phyloP scores from a whole-genome alignment of 768 basidiomycete species.

The Pholiota microspora region DNA sequence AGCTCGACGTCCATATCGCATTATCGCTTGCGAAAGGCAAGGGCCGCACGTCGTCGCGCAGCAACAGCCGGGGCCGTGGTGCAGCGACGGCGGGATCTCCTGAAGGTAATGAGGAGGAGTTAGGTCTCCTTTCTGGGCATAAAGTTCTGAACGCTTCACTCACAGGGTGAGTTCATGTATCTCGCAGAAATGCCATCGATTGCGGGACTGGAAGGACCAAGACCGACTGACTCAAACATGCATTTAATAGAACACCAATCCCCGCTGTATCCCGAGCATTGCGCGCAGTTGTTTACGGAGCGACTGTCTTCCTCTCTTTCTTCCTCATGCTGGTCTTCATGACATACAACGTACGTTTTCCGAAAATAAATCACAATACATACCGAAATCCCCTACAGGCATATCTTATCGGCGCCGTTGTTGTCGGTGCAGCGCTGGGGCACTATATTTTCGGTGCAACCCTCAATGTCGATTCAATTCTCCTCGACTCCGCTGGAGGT shows the following conservation, averaged over 20 bases:
- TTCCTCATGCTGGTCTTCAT: slow-evolving; percentile 96
- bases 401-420: slow-evolving; percentile 81
- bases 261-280: slow-evolving; percentile 49
- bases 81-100: slow-evolving; percentile 34
- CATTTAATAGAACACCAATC: slow-evolving; percentile 41
- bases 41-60: slow-evolving; percentile 23
- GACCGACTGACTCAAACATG: not conserved
- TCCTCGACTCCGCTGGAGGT: slow-evolving; percentile 37
- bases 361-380: not conserved
- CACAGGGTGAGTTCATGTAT: slow-evolving; percentile 40
- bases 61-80: slow-evolving; percentile 16
- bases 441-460: slow-evolving; percentile 74
- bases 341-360: slow-evolving; percentile 84
- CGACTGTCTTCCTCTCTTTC: slow-evolving; percentile 75
- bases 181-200: not conserved
- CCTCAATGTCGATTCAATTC: slow-evolving; percentile 61
- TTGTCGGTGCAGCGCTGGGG: slow-evolving; percentile 78
- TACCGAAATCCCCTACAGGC: slow-evolving; percentile 44
- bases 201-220: too few relatives aligned
- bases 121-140: slow-evolving; percentile 51
- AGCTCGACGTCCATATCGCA: slow-evolving; percentile 60
- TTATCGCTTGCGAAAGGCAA: slow-evolving; percentile 50
- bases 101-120: slow-evolving; percentile 44
- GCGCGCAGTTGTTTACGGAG: slow-evolving; percentile 72
- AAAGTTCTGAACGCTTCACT: slow-evolving; percentile 32